These are phyloP conservation scores for Colletotrichum sublineola DNA, from an alignment of 2,329 filamentous ascomycete genomes.

Conservation along the genomic window DNA sequence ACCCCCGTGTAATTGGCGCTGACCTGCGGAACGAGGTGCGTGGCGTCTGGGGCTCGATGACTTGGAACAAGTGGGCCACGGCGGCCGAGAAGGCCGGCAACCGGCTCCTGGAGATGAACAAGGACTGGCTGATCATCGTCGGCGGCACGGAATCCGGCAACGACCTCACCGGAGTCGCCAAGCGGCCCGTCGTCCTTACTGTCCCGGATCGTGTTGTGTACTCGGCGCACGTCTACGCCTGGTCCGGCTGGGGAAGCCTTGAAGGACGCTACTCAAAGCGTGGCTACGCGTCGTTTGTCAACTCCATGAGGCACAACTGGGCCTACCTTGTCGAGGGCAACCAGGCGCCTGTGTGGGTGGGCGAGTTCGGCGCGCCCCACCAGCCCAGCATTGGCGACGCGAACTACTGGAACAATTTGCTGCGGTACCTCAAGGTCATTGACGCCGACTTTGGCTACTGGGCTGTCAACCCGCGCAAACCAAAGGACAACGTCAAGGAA, in stretches of 20 bases:
- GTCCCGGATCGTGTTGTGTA: slow-evolving; percentile 71
- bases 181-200: slow-evolving; percentile 70
- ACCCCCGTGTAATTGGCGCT: slow-evolving; percentile 73
- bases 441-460: slow-evolving; percentile 79
- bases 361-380: slow-evolving; percentile 73
- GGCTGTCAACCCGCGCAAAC: slow-evolving; percentile 77
- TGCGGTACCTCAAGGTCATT: slow-evolving; percentile 68
- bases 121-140: slow-evolving; percentile 76
- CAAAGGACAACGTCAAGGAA: slow-evolving; percentile 68
- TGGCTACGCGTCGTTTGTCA: slow-evolving; percentile 71
- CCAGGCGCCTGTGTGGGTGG: slow-evolving; percentile 75
- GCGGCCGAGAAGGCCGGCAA: slow-evolving; percentile 75
- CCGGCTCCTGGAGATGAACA: slow-evolving; percentile 69
- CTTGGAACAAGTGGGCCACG: slow-evolving; percentile 73
- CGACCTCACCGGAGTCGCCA: slow-evolving; percentile 69
- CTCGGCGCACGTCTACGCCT: slow-evolving; percentile 76
- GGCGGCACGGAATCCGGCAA: slow-evolving; percentile 78
- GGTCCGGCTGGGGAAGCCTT: slow-evolving; percentile 77
- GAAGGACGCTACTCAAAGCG: slow-evolving; percentile 72
- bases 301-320: slow-evolving; percentile 75
- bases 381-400: slow-evolving; percentile 67
- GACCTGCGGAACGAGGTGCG: slow-evolving; percentile 79
- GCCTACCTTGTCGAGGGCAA: slow-evolving; percentile 70
- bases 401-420: slow-evolving; percentile 76
- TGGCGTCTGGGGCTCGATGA: slow-evolving; percentile 77